Base-by-base conservation (phyloP, 208 protist species). In the Wallacemonas sp. region DNA sequence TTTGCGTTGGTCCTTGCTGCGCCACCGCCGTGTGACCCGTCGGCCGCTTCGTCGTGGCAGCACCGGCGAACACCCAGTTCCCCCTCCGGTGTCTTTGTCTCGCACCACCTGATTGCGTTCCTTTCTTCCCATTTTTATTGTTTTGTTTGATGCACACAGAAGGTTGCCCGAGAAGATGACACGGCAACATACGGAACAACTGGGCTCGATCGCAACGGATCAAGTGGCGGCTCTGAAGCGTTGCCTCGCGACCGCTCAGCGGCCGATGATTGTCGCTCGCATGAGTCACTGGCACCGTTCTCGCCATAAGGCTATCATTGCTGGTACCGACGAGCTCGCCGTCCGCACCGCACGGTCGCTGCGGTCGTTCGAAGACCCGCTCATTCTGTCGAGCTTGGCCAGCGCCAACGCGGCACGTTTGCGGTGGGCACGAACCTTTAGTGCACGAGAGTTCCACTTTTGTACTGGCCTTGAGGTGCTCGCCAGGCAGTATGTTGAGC, bases 321-420 rank as follows among this genome's bases (percentile, higher is more conserved):
- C 19, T 13, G 58, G 52, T 27, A 63, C 72, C 13, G 63, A 85
- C 12, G 76, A 95, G 65, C 78, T 95, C 15, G 79, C 79, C 0
- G 78, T 79, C n/a, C 83, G 89, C 26, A 93, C 86, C 6, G 80
- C 89, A n/a, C 73, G 77, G 32, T 83, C 79, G 63, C 90, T 86
- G 38, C 39, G 71, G 22, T 62, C 75, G 1, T 91, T 95, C 54
- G 66, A 61, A 0, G 75, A 83, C 36, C 75, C 83, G 1, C 59
- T 82, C 30, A 70, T 92, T 4, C 34, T 46, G 33, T 67, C 75
- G 10, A 77, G 58, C 36, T 44, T 89, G 30, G 58, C 61, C 34
- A 65, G 72, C 53, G 76, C 78, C 33, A 83, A 76, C 38, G 68
- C 58, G 22, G 71, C 74, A 22, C 80, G 76, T 10, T 68, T 94